Conservation (phyloP, 495 filamentous ascomycete genomes). For the Penicillium diatomitis region DNA sequence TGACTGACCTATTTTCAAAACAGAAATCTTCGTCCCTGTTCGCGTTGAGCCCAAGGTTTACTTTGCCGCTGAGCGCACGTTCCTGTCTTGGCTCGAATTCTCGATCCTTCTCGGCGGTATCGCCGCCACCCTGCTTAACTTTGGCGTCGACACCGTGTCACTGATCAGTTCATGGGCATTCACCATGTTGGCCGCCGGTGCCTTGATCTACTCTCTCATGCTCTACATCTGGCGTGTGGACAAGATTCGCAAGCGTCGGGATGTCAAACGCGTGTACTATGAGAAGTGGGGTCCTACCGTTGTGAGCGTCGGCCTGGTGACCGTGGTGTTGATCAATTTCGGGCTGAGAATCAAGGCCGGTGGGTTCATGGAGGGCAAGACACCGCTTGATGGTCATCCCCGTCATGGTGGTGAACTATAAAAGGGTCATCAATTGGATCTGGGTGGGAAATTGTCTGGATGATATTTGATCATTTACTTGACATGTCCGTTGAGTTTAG, state of each 20-base stretch:
- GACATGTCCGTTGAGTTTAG: too few relatives aligned
- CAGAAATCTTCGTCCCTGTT: slow-evolving; percentile 88
- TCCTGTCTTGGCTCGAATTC: slow-evolving; percentile 96
- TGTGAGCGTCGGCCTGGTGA: slow-evolving; percentile 65
- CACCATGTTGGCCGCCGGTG: slow-evolving; percentile 65
- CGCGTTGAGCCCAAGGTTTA: slow-evolving; percentile 97
- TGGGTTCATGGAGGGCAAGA: slow-evolving; percentile 19
- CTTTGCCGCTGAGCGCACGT: slow-evolving; percentile 92
- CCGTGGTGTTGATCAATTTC: slow-evolving; percentile 71
- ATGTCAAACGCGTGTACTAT: slow-evolving; percentile 69
- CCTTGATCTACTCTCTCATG: slow-evolving; percentile 67
- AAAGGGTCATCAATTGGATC: neutral
- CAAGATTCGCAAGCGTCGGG: slow-evolving; percentile 70
- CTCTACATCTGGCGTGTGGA: slow-evolving; percentile 82
- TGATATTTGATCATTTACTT: too few relatives aligned
- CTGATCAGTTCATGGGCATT: slow-evolving; percentile 68
- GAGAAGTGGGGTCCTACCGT: slow-evolving; percentile 77
- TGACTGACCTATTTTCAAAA: neutral
- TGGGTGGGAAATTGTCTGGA: too few relatives aligned
- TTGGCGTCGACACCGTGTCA: slow-evolving; percentile 47
- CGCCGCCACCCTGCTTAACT: slow-evolving; percentile 86
- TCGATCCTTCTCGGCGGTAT: slow-evolving; percentile 89
- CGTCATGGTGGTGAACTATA: slow-evolving; percentile 13
- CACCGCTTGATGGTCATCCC: slow-evolving; percentile 1
- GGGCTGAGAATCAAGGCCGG: slow-evolving; percentile 31